phyloP scores from a whole-genome alignment of 305 asterid genomes.

The Fraxinus floribunda region DNA sequence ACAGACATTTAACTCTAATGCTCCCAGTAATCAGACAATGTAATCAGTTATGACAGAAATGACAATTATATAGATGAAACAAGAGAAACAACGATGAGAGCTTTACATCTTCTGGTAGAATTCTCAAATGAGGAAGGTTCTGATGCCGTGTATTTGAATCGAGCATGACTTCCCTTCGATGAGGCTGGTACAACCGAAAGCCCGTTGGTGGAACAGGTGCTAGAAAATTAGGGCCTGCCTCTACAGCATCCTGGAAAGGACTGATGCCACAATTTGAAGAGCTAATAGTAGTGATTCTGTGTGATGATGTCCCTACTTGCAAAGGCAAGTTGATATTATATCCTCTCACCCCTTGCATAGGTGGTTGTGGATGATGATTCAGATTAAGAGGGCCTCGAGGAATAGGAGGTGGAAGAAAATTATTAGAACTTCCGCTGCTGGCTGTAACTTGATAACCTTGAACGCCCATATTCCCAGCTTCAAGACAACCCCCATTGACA shows the following conservation, averaged over 20 bases:
- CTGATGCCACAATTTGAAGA: slow-evolving; percentile 37
- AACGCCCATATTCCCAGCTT: slow-evolving; percentile 46
- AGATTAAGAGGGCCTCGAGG: slow-evolving; percentile 55
- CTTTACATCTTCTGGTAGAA: slow-evolving; percentile 51
- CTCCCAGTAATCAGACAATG: neutral
- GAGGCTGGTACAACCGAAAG: slow-evolving; percentile 65
- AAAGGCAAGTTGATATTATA: slow-evolving; percentile 50
- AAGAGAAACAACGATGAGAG: slow-evolving; percentile 15
- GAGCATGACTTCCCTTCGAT: slow-evolving; percentile 52
- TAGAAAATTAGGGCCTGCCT: slow-evolving; percentile 51
- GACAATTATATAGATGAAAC: neutral
- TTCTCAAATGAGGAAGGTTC: slow-evolving; percentile 28
- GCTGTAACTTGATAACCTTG: slow-evolving; percentile 58
- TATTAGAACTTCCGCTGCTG: slow-evolving; percentile 38
- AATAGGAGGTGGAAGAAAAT: slow-evolving; percentile 52
- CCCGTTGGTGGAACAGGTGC: slow-evolving; percentile 64
- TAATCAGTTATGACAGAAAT: slow-evolving; percentile 1
- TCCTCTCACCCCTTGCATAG: slow-evolving; percentile 59
- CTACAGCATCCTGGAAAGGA: slow-evolving; percentile 44
- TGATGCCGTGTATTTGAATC: slow-evolving; percentile 25
- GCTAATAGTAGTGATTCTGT: slow-evolving; percentile 33
- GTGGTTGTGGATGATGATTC: slow-evolving; percentile 44
- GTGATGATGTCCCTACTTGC: slow-evolving; percentile 51
- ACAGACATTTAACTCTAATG: neutral
- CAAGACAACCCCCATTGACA: slow-evolving; percentile 41